These are phyloP conservation scores for Marvania coccoides DNA, from an alignment of 139 green algal species.

Conservation along the genomic window DNA sequence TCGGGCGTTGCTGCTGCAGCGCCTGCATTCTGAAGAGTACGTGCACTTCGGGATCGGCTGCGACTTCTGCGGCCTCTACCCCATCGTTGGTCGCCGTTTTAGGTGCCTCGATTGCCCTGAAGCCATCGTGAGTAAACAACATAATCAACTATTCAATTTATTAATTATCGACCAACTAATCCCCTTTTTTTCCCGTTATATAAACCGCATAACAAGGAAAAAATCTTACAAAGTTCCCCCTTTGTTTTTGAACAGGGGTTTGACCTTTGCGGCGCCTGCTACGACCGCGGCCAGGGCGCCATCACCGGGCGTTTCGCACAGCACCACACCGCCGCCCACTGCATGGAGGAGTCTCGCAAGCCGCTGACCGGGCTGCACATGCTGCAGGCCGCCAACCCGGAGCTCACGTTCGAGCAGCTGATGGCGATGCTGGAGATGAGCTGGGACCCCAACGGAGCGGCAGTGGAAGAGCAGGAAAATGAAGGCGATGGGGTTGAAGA, in stretches of 20 bases:
- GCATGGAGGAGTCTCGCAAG: conserved; percentile 19
- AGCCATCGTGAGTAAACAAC: too few relatives aligned
- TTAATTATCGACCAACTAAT: too few relatives aligned
- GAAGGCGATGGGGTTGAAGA: not conserved
- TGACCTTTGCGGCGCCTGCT: conserved; percentile 37
- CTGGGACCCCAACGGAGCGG: not conserved
- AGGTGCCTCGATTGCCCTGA: conserved; percentile 25
- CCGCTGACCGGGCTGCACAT: conserved; percentile 27
- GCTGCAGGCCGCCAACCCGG: conserved; percentile 37
- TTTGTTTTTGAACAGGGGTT: too few relatives aligned
- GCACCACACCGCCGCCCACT: conserved; percentile 27
- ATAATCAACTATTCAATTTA: too few relatives aligned
- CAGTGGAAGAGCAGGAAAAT: not conserved
- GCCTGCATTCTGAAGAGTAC: not conserved
- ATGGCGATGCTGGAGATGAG: conserved; percentile 28
- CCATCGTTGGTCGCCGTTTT: conserved; percentile 29
- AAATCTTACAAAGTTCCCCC: too few relatives aligned
- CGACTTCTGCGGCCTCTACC: conserved; percentile 33
- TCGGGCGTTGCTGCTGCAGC: not conserved
- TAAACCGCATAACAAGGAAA: too few relatives aligned
- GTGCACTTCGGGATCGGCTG: conserved; percentile 25
- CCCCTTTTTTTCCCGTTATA: too few relatives aligned
- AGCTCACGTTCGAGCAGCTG: conserved; percentile 34
- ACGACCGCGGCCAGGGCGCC: conserved; percentile 5
- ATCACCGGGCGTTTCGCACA: conserved; percentile 37